Conservation (phyloP, 2,329 filamentous ascomycete species). For the Fusarium subglutinans region DNA sequence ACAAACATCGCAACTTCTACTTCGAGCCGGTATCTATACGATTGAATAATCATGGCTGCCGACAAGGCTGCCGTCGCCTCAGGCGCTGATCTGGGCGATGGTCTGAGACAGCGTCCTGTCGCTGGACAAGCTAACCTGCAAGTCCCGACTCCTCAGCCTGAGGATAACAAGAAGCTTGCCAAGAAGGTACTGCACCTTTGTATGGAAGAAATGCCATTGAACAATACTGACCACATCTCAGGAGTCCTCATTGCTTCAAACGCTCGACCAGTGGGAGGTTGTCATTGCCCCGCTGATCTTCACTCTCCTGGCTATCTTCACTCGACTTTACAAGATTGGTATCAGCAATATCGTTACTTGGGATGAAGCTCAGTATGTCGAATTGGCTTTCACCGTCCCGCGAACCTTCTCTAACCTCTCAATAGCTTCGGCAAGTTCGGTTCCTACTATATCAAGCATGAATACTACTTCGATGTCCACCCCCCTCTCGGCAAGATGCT, state of each 20-base stretch:
- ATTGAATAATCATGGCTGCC: conserved; percentile 59
- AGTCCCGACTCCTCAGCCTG: conserved; percentile 54
- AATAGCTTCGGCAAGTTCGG: conserved; percentile 93
- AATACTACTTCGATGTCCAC: conserved; percentile 95
- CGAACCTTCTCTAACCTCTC: conserved; percentile 33
- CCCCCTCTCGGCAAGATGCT: conserved; percentile 98
- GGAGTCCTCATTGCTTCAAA: conserved; percentile 67
- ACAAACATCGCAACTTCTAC: conserved; percentile 7
- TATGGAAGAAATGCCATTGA: not conserved
- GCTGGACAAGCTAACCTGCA: conserved; percentile 50
- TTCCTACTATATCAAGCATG: conserved; percentile 97
- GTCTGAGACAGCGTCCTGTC: conserved; percentile 64
- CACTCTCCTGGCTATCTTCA: conserved; percentile 70
- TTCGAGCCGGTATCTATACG: conserved; percentile 5
- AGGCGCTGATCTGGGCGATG: conserved; percentile 67
- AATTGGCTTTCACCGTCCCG: not conserved
- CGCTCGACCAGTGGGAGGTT: conserved; percentile 71
- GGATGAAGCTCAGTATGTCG: conserved; percentile 71
- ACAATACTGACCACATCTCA: conserved; percentile 43
- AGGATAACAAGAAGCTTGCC: conserved; percentile 68
- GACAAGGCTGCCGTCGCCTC: conserved; percentile 66
- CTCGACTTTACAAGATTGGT: conserved; percentile 75
- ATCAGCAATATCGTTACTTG: conserved; percentile 73
- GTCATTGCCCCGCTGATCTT: conserved; percentile 70
- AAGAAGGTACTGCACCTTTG: conserved; percentile 60